Evolutionary conservation across 805 yeast species (phyloP), one percentile per base, ranked within the genome.

Genomic region (Kuraishia piskuri): DNA sequence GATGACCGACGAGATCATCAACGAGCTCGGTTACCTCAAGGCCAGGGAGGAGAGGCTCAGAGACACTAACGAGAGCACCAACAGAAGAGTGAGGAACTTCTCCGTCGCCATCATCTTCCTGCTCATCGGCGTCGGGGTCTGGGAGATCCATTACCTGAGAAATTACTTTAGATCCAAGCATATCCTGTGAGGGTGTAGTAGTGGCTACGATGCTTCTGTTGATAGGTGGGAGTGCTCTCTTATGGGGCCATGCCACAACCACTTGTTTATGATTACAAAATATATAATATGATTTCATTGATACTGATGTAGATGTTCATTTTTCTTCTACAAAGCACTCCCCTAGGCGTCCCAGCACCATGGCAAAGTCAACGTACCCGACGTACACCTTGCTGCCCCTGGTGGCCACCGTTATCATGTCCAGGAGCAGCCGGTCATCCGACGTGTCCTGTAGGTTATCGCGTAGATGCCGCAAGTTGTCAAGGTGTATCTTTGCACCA

Each of bases 31-130:
- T 57, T 94, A 92, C 71, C 79, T 94, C 73, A 86, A 86, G 64
- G 72, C 71, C 55, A 88, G 99, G 73, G 99, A 94, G 72, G 92
- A 85, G 70, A 82, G 89, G 70, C 78, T 94, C 71, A 87, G 99
- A 75, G 95, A 94, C 69, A 94, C 99, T 51, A 94, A 94, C 71
- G 99, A 94, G 75, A 85, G 95, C 47, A 94, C 99, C 51, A 94
- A 94, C 73, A 78, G 86, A 61, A 84, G 99, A 68, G 97, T 92
- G 55, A 85, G 90, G 73, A 83, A 85, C 73, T 94, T 94, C 68
- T 88, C 96, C 17, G 62, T 88, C 31, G 63, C 83, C 49, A 81
- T 90, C 56, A 77, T 90, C 55, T 26, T 85, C 45, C 76, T 90
- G 40, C 79, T 94, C 67, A 66, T 90, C 52, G 81, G 82, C 23